Evolutionary conservation across 257 asterid species (phyloP).

Genomic region (Fraxinus excelsior): DNA sequence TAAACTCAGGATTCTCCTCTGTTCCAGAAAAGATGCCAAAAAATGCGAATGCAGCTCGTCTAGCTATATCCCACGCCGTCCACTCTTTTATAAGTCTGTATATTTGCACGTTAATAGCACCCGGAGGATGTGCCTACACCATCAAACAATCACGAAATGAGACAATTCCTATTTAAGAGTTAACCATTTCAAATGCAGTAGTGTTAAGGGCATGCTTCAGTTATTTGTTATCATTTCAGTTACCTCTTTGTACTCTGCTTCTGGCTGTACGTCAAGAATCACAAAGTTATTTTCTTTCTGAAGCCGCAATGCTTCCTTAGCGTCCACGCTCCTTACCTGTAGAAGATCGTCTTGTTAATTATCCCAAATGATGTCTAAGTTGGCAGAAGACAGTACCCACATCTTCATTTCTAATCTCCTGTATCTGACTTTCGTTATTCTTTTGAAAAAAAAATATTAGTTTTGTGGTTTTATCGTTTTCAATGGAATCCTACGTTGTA

Average conservation of each 20-base stretch:
- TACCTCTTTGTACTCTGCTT: conserved; percentile 92
- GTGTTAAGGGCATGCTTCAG: too few species aligned
- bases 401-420: not conserved
- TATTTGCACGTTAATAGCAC: conserved; percentile 89
- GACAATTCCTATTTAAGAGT: not conserved
- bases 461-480: too few species aligned
- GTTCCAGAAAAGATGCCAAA: conserved; percentile 90
- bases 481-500: too few species aligned
- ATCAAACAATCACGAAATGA: conserved; percentile 5
- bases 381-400: not conserved
- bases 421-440: not conserved
- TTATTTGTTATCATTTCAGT: not conserved
- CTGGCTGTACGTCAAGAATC: too few species aligned
- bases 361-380: too few species aligned
- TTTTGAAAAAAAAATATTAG: not conserved
- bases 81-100: too few species aligned
- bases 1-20: conserved; percentile 91
- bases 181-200: not conserved
- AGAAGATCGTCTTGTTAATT: conserved; percentile 24
- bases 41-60: too few species aligned
- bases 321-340: conserved; percentile 92
- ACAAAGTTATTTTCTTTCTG: too few species aligned
- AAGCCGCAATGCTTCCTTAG: conserved; percentile 80
- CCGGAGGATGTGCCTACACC: conserved; percentile 82
- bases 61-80: too few species aligned